Evolutionary conservation across 2,329 filamentous ascomycete genomes (phyloP).

Genomic region (Alternaria sp.): DNA sequence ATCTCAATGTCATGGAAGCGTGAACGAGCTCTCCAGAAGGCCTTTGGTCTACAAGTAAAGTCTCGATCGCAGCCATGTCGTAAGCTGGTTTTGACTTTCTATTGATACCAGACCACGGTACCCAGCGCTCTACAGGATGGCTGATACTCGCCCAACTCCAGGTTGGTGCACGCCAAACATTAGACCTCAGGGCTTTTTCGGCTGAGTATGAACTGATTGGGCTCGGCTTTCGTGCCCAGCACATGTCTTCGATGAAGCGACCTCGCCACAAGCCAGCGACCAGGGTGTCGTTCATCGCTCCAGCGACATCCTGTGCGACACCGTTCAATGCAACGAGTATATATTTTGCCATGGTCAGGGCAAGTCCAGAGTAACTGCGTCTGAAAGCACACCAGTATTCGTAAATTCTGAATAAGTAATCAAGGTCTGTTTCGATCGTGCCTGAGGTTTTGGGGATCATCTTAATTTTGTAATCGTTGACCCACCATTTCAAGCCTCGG

Average conservation of each 20-base stretch:
- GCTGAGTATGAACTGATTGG: too few species aligned
- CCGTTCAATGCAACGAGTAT: constrained; percentile 15
- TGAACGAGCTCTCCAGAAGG: not conserved
- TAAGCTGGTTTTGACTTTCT: not conserved
- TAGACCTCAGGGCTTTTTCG: not conserved
- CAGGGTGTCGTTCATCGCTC: not conserved
- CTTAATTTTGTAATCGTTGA: not conserved
- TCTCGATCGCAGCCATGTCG: not conserved
- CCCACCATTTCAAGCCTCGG: not conserved
- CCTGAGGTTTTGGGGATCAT: too few species aligned
- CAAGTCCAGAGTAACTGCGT: not conserved
- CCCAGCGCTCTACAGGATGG: too few species aligned
- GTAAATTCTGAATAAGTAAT: not conserved
- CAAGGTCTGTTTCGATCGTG: too few species aligned
- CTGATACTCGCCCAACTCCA: constrained; percentile 13
- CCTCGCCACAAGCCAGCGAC: constrained; percentile 17
- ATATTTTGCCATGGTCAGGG: constrained; percentile 11
- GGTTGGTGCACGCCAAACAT: constrained; percentile 4
- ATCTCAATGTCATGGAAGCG: not conserved
- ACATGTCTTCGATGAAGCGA: not conserved
- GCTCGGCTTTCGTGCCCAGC: not conserved
- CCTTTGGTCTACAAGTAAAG: not conserved
- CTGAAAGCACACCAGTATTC: not conserved
- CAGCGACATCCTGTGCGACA: constrained; percentile 1
- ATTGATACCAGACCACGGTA: not conserved